Evolutionary conservation across 176 grass and related monocot species (phyloP).

Genomic region (Echinochloa phyllopogon): DNA sequence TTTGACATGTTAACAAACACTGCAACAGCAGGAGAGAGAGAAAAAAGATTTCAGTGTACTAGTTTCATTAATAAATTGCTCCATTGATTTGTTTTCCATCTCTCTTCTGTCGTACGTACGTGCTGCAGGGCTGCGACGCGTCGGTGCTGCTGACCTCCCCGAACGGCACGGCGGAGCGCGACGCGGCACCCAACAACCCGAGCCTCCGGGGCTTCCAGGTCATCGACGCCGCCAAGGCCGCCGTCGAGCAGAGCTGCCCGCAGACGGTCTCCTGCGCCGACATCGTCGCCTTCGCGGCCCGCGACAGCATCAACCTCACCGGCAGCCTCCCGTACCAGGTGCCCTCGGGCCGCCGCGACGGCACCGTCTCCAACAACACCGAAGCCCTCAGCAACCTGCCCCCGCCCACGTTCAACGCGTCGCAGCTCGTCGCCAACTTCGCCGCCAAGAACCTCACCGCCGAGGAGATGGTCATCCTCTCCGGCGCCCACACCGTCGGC

Average conservation of each 20-base stretch:
- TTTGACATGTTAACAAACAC: too few species aligned
- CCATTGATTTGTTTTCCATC: neutral
- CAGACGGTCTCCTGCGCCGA: conserved; percentile 73
- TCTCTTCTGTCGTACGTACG: too few species aligned
- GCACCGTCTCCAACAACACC: conserved; percentile 40
- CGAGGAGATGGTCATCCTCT: conserved; percentile 61
- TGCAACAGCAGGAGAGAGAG: too few species aligned
- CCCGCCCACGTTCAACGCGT: conserved; percentile 33
- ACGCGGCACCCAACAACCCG: conserved; percentile 59
- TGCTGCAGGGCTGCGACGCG: conserved; percentile 60
- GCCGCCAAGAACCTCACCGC: conserved; percentile 48
- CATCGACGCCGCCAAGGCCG: conserved; percentile 62
- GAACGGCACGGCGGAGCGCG: conserved; percentile 56
- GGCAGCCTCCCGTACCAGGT: conserved; percentile 56
- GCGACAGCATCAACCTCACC: conserved; percentile 64
- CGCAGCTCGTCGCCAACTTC: conserved; percentile 42
- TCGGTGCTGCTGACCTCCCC: conserved; percentile 59
- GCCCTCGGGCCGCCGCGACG: conserved; percentile 61
- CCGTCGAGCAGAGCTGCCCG: conserved; percentile 53
- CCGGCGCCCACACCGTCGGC: conserved; percentile 63
- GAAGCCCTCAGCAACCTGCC: conserved; percentile 53
- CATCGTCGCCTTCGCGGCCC: conserved; percentile 66
- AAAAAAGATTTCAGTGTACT: too few species aligned
- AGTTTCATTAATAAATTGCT: too few species aligned
- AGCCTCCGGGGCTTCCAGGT: conserved; percentile 69